Conservation (phyloP, 148 eudicot genomes). For the Tetragonia tetragonoides region DNA sequence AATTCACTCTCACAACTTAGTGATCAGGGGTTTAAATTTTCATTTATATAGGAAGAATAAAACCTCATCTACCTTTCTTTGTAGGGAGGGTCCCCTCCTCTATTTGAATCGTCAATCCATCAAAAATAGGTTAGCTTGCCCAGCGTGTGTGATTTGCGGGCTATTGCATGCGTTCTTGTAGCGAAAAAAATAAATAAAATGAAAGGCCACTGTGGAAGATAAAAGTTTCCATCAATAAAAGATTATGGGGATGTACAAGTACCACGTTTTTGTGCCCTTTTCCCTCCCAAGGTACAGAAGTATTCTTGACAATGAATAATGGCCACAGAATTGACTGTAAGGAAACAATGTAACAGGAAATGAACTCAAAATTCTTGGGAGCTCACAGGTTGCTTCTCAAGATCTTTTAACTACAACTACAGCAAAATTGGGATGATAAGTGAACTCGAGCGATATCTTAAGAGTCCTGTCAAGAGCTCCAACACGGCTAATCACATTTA, state of each 20-base stretch:
- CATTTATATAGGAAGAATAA: too few relatives aligned
- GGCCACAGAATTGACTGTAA: background rate
- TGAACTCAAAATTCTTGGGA: slow-evolving; percentile 39
- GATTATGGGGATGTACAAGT: background rate
- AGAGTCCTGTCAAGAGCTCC: slow-evolving; percentile 68
- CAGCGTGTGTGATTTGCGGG: too few relatives aligned
- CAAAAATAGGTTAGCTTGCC: too few relatives aligned
- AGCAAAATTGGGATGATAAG: slow-evolving; percentile 85
- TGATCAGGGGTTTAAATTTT: too few relatives aligned
- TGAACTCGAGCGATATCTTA: slow-evolving; percentile 73
- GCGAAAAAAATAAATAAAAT: too few relatives aligned
- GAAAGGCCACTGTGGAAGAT: too few relatives aligned
- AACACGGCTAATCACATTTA: slow-evolving; percentile 66
- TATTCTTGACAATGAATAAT: too few relatives aligned
- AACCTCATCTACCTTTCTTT: too few relatives aligned
- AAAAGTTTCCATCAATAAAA: background rate
- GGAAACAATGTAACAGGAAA: slow-evolving; percentile 23
- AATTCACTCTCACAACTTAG: too few relatives aligned
- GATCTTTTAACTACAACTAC: slow-evolving; percentile 81
- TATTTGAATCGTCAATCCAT: too few relatives aligned
- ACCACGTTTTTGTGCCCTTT: background rate
- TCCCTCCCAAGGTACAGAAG: background rate
- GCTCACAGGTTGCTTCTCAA: slow-evolving; percentile 26
- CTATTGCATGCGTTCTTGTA: too few relatives aligned
- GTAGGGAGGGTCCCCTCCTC: too few relatives aligned